A percentile compares a stretch with the other conserved stretches of the same genome.
These are phyloP conservation scores for Paraglomus occultum DNA, from an alignment of 192 early-diverging fungal species.

Conservation along the genomic window DNA sequence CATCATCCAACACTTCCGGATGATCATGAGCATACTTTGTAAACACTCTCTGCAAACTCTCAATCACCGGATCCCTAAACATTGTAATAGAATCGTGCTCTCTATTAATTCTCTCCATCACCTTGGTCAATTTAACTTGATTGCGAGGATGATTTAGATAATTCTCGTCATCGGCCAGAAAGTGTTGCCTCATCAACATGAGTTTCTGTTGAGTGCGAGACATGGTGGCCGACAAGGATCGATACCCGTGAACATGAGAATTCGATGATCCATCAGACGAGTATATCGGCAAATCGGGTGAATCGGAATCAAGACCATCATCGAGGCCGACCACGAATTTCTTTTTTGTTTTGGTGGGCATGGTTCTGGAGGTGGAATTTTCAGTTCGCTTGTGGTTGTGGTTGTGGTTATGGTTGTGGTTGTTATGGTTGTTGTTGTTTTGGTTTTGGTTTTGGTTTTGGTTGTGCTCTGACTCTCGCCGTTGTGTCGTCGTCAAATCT, in stretches of 20 bases:
- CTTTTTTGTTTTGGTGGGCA: too few relatives aligned
- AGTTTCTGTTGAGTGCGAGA: slow-evolving; percentile 48
- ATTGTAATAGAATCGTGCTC: slow-evolving; percentile 38
- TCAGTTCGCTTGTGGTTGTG: too few relatives aligned
- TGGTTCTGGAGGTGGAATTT: too few relatives aligned
- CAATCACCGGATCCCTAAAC: slow-evolving; percentile 41
- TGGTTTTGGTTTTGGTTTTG: too few relatives aligned
- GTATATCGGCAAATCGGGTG: too few relatives aligned
- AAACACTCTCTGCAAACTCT: slow-evolving; percentile 36
- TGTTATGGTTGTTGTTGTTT: too few relatives aligned
- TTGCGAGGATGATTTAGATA: slow-evolving; percentile 43
- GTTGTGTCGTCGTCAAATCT: too few relatives aligned
- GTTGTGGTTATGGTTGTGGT: too few relatives aligned
- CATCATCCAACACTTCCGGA: slow-evolving; percentile 27
- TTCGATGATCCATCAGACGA: too few relatives aligned
- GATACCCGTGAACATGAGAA: background rate
- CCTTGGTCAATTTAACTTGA: slow-evolving; percentile 41
- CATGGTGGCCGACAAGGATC: slow-evolving; percentile 19
- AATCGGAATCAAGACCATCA: too few relatives aligned
- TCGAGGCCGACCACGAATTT: too few relatives aligned
- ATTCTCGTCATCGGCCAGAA: slow-evolving; percentile 43
- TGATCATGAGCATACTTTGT: slow-evolving; percentile 26
- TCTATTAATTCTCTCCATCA: slow-evolving; percentile 42
- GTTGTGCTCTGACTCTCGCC: too few relatives aligned
- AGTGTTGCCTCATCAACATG: slow-evolving; percentile 40